phyloP scores from a whole-genome alignment of 139 green algal genomes.

The Picochlorum sp. region DNA sequence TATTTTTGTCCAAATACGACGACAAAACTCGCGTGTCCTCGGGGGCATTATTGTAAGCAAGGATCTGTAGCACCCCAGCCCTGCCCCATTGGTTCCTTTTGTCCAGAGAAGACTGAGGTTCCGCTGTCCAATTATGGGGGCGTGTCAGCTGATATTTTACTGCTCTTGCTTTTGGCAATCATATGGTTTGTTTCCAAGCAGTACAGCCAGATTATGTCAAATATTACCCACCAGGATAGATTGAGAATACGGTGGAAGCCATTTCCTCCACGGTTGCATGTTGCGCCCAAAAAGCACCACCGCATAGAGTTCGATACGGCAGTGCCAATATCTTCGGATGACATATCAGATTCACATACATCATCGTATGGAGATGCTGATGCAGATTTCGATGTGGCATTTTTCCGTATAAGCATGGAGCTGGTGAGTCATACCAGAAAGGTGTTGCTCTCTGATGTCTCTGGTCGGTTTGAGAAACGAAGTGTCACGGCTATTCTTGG shows the following conservation, averaged over 20 bases:
- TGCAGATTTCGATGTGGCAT: no score
- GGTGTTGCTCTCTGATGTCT: conserved; percentile 33
- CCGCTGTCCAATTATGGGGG: conserved; percentile 27
- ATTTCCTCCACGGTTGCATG: no score
- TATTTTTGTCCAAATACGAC: conserved; percentile 43
- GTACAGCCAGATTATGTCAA: no score
- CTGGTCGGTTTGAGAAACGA: conserved; percentile 11
- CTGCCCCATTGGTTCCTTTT: conserved; percentile 40
- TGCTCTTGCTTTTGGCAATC: conserved; percentile 36
- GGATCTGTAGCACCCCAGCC: conserved; percentile 17
- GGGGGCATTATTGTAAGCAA: conserved; percentile 39
- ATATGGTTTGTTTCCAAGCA: conserved; percentile 13
- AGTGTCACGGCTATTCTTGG: conserved; percentile 50
- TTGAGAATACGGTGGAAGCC: conserved; percentile 9
- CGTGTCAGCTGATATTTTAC: conserved; percentile 23
- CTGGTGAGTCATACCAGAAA: neutral
- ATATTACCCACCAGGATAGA: conserved; percentile 15
- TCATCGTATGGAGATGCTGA: no score
- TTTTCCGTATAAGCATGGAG: neutral
- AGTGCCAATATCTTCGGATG: no score
- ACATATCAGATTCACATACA: no score
- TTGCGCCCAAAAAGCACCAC: no score
- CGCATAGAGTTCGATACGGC: no score
- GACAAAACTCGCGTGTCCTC: conserved; percentile 13
- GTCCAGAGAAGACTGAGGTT: conserved; percentile 31